These are phyloP conservation scores for Geotrichum europaeum DNA, from an alignment of 1,139 yeast species.

Conservation along the genomic window DNA sequence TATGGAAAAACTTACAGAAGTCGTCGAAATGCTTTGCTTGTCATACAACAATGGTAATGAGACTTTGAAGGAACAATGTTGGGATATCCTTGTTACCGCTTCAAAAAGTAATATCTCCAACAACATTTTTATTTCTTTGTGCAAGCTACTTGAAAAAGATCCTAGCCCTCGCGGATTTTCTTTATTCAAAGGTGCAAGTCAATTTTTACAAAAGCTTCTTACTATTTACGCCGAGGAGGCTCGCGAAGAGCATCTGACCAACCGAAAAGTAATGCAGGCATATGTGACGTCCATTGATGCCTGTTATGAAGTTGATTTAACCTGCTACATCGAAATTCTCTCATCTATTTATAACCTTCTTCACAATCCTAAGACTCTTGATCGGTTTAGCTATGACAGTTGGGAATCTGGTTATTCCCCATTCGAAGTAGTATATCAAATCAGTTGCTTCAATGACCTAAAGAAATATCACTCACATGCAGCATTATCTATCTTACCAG, in stretches of 20 bases:
- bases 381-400: constrained; percentile 34
- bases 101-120: constrained; percentile 37
- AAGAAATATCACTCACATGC: constrained; percentile 4
- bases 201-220: constrained; percentile 28
- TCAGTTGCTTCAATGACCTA: constrained; percentile 5
- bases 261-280: constrained; percentile 26
- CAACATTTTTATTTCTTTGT: constrained; percentile 35
- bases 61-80: constrained; percentile 28
- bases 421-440: constrained; percentile 32
- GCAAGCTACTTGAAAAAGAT: constrained; percentile 37
- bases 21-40: constrained; percentile 47
- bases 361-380: constrained; percentile 20
- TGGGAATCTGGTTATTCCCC: constrained; percentile 49
- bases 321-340: constrained; percentile 27
- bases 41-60: constrained; percentile 37
- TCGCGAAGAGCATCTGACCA: constrained; percentile 23
- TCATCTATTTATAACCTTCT: constrained; percentile 27
- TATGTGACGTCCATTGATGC: constrained; percentile 25
- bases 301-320: constrained; percentile 23
- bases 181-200: constrained; percentile 41
- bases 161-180: constrained; percentile 38
- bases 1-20: constrained; percentile 34
- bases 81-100: constrained; percentile 38
- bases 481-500: not conserved
- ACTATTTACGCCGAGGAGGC: constrained; percentile 15